Evolutionary conservation across 139 green algal genomes (phyloP).

Genomic region (Chlorella sp.): DNA sequence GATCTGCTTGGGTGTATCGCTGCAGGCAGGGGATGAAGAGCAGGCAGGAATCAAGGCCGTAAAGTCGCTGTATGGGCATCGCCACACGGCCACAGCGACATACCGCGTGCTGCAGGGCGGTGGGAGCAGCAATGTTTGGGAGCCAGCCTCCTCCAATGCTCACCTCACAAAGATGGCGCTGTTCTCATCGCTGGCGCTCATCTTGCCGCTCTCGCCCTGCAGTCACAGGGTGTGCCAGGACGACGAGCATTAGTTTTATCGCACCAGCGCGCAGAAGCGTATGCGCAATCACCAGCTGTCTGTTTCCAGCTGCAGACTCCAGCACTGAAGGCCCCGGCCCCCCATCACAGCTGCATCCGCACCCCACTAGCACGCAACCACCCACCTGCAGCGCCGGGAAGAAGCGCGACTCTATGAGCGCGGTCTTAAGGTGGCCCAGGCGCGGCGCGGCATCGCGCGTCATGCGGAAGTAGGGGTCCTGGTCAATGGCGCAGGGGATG

Average conservation of each 20-base stretch:
- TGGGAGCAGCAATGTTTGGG: too few species aligned
- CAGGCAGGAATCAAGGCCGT: too few species aligned
- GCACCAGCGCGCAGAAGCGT: too few species aligned
- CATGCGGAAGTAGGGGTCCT: constrained; percentile 96
- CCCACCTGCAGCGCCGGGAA: constrained; percentile 80
- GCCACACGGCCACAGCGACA: too few species aligned
- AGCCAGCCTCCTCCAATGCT: background rate
- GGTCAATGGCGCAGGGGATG: constrained; percentile 98
- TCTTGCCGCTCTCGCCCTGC: constrained; percentile 98
- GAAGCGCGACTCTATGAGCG: constrained; percentile 84
- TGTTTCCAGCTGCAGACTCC: too few species aligned
- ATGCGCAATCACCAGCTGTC: too few species aligned
- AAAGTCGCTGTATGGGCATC: too few species aligned
- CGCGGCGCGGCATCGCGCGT: constrained; percentile 91
- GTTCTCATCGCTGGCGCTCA: constrained; percentile 91
- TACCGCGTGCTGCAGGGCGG: too few species aligned
- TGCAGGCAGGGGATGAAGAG: background rate
- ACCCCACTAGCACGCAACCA: too few species aligned
- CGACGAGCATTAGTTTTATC: too few species aligned
- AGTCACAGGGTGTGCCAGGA: background rate
- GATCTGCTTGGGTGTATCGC: constrained; percentile 73
- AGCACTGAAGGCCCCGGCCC: too few species aligned
- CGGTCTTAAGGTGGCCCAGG: constrained; percentile 91
- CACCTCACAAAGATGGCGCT: constrained; percentile 91
- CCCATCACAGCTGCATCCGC: too few species aligned